A percentile compares a stretch with the other conserved stretches of the same genome.
Conservation (phyloP, 768 basidiomycete genomes). For the Hygrocybe coccinea region DNA sequence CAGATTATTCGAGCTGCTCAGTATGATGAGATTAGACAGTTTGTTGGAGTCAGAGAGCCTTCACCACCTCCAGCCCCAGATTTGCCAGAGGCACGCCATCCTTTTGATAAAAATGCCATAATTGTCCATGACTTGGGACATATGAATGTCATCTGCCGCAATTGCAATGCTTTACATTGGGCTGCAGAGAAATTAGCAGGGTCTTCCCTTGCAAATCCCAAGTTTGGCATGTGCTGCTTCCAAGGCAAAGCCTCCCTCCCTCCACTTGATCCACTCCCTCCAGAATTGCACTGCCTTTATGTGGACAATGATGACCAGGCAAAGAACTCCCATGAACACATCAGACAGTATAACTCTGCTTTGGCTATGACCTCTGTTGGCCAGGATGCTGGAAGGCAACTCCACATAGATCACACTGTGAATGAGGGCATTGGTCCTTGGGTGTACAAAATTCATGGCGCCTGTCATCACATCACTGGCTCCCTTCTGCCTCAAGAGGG, state of each 20-base stretch:
- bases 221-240: constrained; percentile 35
- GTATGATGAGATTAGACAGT: not conserved
- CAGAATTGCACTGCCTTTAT: constrained; percentile 20
- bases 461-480: constrained; percentile 30
- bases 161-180: constrained; percentile 38
- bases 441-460: constrained; percentile 26
- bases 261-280: constrained; percentile 19
- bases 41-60: not conserved
- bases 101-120: constrained; percentile 8
- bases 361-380: constrained; percentile 32
- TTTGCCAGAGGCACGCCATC: constrained; percentile 4
- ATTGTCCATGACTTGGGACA: constrained; percentile 27
- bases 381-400: constrained; percentile 22
- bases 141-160: constrained; percentile 33
- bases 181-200: constrained; percentile 20
- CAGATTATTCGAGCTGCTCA: not conserved
- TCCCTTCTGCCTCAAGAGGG: constrained; percentile 27
- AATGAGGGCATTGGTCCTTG: constrained; percentile 24
- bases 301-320: constrained; percentile 6
- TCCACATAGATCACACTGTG: constrained; percentile 24
- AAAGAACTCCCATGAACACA: constrained; percentile 26
- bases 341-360: constrained; percentile 33
- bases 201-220: constrained; percentile 12
- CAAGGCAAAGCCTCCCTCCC: constrained; percentile 31
- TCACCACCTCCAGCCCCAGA: not conserved